Evolutionary conservation across 1,139 yeast species (phyloP).

Genomic region (Geotrichum candidum): DNA sequence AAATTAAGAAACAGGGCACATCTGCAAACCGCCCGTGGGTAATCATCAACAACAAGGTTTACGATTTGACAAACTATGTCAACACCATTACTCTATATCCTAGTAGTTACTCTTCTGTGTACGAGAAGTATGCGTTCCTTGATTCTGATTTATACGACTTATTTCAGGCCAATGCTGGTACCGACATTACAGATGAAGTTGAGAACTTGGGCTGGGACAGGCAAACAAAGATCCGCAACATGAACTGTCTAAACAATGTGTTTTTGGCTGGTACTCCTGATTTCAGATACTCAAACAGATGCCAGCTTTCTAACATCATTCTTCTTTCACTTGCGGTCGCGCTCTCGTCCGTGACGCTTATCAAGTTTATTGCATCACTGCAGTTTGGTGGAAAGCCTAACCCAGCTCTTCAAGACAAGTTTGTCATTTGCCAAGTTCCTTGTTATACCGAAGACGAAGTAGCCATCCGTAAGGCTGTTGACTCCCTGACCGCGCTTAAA

Average conservation of each 20-base stretch:
- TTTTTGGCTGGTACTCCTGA: conserved; percentile 36
- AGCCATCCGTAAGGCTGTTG: conserved; percentile 39
- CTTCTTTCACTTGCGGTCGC: conserved; percentile 36
- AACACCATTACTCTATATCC: conserved; percentile 27
- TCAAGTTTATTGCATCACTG: conserved; percentile 38
- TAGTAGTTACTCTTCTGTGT: conserved; percentile 19
- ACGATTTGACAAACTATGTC: conserved; percentile 38
- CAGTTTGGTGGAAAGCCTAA: conserved; percentile 35
- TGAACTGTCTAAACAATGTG: conserved; percentile 35
- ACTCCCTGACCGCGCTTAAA: conserved; percentile 36
- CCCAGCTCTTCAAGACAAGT: conserved; percentile 38
- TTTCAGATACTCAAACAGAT: conserved; percentile 36
- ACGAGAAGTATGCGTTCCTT: conserved; percentile 33
- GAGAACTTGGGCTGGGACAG: conserved; percentile 24
- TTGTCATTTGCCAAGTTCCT: conserved; percentile 40
- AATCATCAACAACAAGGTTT: conserved; percentile 34
- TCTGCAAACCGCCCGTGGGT: conserved; percentile 28
- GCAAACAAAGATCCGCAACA: conserved; percentile 27
- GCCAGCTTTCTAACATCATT: conserved; percentile 39
- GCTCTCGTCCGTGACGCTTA: conserved; percentile 35
- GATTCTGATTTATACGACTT: conserved; percentile 30
- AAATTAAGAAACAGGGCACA: conserved; percentile 24
- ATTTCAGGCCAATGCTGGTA: conserved; percentile 33
- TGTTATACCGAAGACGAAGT: conserved; percentile 40
- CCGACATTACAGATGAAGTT: conserved; percentile 36